Evolutionary conservation across 2,329 filamentous ascomycete species (phyloP), one percentile per base, ranked within the genome.

Genomic region (Tothia fuscella): DNA sequence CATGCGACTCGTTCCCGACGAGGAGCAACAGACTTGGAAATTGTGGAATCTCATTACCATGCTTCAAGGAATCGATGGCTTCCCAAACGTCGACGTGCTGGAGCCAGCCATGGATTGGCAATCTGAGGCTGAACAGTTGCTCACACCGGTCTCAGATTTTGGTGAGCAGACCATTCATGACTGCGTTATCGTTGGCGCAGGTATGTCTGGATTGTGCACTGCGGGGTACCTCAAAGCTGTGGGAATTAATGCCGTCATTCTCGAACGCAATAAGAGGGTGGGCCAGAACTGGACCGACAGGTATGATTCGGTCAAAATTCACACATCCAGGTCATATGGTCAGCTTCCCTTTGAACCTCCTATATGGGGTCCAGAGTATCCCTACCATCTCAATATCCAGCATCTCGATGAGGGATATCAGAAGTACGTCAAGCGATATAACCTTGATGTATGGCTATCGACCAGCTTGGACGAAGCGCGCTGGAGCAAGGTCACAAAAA

Each of bases 401-500:
- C n/a, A 42, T 22, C 10, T 41, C 7, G 19, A 79, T 0, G 52
- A 67, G 0, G 68, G 69, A 40, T 84, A 79, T 79, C 79, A 79
- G 3, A 62, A 80, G 13, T 84, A 80, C 55, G 42, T 40, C 20
- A 39, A 44, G 16, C 31, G 17, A 6, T 44, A 41, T 17, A 22
- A 24, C 6, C 34, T 37, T 19, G 41, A 43, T 9, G 20, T 44
- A 28, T 40, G 36, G 36, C 21, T 44, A 20, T 39, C 35, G 5
- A 32, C 42, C 10, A 31, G 32, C 16, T 6, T 44, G 24, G 29
- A 24, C 13, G 40, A 39, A 14, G 34, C 42, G 13, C 34, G 17
- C 14, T 44, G 36, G 35, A 40, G 81, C 78, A 0, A 77, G 78
- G 4, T 83, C 82, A 52, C 78, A 83, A 55, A 83, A 83, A 52